Conservation (phyloP, 2,329 filamentous ascomycete species). For the Mariannaea sp. region DNA sequence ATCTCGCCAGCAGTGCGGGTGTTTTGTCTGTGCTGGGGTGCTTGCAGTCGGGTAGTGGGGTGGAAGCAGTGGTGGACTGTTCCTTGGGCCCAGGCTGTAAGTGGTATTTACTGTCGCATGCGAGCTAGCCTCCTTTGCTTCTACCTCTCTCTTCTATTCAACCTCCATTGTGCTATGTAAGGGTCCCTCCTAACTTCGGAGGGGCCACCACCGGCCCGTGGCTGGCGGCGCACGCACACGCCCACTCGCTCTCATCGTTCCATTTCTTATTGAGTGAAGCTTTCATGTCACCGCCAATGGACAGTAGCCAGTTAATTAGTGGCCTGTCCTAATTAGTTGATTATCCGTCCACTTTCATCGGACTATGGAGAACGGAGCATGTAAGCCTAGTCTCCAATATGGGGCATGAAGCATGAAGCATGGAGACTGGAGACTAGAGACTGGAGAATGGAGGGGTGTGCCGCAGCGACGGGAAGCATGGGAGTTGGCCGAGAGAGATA, state of each 20-base stretch:
- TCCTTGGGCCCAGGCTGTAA: too few species aligned
- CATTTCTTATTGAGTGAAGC: constrained; percentile 27
- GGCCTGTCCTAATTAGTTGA: too few species aligned
- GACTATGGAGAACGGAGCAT: constrained; percentile 1
- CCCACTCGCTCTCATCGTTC: not conserved
- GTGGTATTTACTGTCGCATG: too few species aligned
- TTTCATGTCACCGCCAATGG: constrained; percentile 31
- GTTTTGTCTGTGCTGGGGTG: too few species aligned
- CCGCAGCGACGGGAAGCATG: not conserved
- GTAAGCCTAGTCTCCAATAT: too few species aligned
- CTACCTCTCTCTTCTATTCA: not conserved
- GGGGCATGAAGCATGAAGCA: too few species aligned
- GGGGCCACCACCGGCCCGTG: constrained; percentile 14
- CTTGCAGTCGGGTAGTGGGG: too few species aligned
- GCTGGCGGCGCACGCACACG: constrained; percentile 5
- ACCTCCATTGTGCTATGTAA: constrained; percentile 15
- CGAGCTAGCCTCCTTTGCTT: too few species aligned
- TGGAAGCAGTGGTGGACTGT: too few species aligned
- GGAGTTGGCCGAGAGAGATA: constrained; percentile 21
- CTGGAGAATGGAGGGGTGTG: constrained; percentile 5
- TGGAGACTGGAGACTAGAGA: too few species aligned
- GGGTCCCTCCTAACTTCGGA: constrained; percentile 22
- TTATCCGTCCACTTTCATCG: not conserved
- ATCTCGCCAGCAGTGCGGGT: too few species aligned
- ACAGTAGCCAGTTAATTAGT: constrained; percentile 26